Conservation (phyloP, 768 basidiomycete species). For the Thelephora ganbajun region DNA sequence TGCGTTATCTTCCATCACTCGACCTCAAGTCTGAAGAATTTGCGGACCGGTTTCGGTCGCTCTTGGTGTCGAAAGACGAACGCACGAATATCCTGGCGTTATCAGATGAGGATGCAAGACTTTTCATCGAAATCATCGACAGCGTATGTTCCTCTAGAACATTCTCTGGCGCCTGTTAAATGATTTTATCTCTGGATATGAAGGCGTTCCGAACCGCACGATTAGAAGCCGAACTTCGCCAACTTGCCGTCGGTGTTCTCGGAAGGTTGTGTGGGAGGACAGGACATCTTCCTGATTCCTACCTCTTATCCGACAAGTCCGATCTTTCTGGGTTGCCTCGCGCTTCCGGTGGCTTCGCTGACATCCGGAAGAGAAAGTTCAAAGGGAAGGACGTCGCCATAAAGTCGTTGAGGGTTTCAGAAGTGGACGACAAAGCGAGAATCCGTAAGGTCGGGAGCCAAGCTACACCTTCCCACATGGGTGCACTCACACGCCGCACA, state of each 20-base stretch:
- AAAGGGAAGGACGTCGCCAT: not conserved
- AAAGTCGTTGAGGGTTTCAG: not conserved
- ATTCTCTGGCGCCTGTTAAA: no score
- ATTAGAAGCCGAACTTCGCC: not conserved
- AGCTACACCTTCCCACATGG: not conserved
- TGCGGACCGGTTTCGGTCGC: no score
- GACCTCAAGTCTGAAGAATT: no score
- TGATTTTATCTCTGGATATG: no score
- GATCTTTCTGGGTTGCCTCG: not conserved
- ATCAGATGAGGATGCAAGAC: no score
- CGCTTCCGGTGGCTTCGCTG: constrained; percentile 1
- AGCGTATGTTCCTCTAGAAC: no score
- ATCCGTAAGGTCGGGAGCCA: not conserved
- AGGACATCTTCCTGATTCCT: not conserved
- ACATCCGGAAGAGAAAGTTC: not conserved
- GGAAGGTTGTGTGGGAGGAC: constrained; percentile 1
- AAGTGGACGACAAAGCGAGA: not conserved
- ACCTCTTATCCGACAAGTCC: not conserved
- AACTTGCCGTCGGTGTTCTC: not conserved
- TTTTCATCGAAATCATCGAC: no score
- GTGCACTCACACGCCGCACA: not conserved
- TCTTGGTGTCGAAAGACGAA: no score
- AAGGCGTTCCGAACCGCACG: not conserved
- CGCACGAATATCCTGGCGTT: no score
- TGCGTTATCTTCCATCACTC: no score